Evolutionary conservation across 2,329 filamentous ascomycete species (phyloP), one percentile per base, ranked within the genome.

Genomic region (Monilinia aucupariae): DNA sequence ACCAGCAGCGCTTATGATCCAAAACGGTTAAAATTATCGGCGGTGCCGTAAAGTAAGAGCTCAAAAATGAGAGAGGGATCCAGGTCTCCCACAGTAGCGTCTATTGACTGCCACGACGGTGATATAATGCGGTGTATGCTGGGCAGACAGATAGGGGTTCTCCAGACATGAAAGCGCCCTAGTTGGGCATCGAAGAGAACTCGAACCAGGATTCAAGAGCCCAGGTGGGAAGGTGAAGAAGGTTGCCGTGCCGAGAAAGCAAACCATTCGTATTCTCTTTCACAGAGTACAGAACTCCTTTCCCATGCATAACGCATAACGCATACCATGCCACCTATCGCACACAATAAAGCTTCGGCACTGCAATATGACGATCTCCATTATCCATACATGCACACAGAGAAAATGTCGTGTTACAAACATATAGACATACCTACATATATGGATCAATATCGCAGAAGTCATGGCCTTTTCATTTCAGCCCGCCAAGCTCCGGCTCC

Each of bases 71-170:
- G 37, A 20, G 10, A 27, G 9, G 27, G 53, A 55, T 25, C 27
- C 7, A 27, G 45, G n/a, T 58, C 54, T 17, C 47, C 54, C 41
- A n/a, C n/a, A 58, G 47, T 12, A 47, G 54, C 54, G 54, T 41
- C 47, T 56, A 22, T 47, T 15, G 7, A 34, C 53, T 27, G 39
- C 15, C 25, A 25, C 1, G 43, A 10, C 12, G 39, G 39, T 39
- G 41, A 32, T 32, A 17, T 32, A n/a, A 32, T 10, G 22, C 47
- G 27, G 4, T 20, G 45, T 22, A 22, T 15, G n/a, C n/a, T 30
- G 8, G 12, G 17, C 34, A 15, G n/a, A 45, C 7, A 20, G n/a
- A 45, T 45, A 20, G 7, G 41, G 4, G 13, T 45, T 45, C 20
- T 45, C 20, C 41, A 45, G 41, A n/a, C 7, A 22, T 45, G n/a